A percentile compares a stretch with the other conserved stretches of the same genome.
Evolutionary conservation across 306 rosid species (phyloP).

Genomic region (Morella rubra): DNA sequence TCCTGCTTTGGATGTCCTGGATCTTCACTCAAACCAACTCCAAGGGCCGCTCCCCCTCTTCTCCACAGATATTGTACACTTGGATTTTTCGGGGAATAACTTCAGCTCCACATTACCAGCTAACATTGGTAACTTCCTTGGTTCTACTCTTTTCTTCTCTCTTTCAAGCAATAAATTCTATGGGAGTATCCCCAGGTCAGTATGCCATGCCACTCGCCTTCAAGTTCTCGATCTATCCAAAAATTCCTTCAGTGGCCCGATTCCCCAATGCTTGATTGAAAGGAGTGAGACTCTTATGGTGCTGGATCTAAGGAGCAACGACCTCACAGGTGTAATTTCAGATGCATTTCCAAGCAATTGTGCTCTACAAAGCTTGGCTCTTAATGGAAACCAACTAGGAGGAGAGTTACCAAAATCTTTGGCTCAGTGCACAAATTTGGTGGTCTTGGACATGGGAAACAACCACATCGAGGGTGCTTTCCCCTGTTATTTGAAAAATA

Average conservation of each 20-base stretch:
- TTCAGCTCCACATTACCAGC: conserved; percentile 10
- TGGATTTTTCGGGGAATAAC: conserved; percentile 31
- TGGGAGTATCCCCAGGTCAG: conserved; percentile 13
- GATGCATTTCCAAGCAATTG: conserved; percentile 10
- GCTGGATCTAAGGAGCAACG: conserved; percentile 19
- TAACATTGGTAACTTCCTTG: neutral
- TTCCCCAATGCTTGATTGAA: conserved; percentile 28
- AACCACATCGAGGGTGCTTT: neutral
- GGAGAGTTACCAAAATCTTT: conserved; percentile 34
- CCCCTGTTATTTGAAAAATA: conserved; percentile 25
- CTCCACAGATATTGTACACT: neutral
- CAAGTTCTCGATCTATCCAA: conserved; percentile 33
- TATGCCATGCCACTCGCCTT: conserved; percentile 26
- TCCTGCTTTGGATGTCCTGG: conserved; percentile 7
- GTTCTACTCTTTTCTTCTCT: neutral
- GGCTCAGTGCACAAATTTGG: conserved; percentile 15
- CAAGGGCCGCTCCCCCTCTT: conserved; percentile 21
- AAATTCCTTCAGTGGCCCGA: conserved; percentile 21
- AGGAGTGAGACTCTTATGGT: conserved; percentile 17
- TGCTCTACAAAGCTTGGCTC: conserved; percentile 11
- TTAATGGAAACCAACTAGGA: conserved; percentile 26
- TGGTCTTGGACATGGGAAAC: conserved; percentile 43
- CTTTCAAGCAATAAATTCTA: conserved; percentile 25
- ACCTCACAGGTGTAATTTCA: neutral
- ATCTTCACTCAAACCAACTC: conserved; percentile 37